Evolutionary conservation across 768 basidiomycete species (phyloP).

Genomic region (Suillus spraguei): DNA sequence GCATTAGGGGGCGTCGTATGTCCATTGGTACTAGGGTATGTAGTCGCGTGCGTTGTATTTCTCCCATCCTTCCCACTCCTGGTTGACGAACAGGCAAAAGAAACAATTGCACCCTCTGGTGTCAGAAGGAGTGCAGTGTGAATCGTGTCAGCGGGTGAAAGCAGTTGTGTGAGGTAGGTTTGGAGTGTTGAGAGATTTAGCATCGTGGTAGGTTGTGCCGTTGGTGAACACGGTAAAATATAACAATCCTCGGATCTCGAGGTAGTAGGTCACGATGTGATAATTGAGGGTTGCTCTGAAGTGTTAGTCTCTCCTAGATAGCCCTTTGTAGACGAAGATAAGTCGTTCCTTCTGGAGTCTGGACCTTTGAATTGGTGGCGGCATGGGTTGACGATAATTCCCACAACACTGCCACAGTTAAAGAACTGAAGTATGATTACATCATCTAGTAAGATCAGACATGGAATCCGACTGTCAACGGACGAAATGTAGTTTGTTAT

Average conservation of each 20-base stretch:
- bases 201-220: slow-evolving; percentile 41
- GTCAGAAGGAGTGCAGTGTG: slow-evolving; percentile 77
- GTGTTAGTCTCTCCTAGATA: too few species aligned
- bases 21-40: not conserved
- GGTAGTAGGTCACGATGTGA: not conserved
- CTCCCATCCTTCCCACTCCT: slow-evolving; percentile 4
- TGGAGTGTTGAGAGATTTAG: slow-evolving; percentile 71
- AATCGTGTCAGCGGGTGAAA: slow-evolving; percentile 53
- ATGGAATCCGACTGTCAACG: too few species aligned
- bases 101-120: slow-evolving; percentile 73
- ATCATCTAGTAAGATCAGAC: too few species aligned
- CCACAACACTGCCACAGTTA: not conserved
- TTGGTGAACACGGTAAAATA: not conserved
- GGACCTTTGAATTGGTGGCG: not conserved
- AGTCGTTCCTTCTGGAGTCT: not conserved
- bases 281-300: not conserved
- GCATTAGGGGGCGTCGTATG: not conserved
- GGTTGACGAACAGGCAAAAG: slow-evolving; percentile 56
- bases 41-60: not conserved
- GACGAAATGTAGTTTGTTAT: too few species aligned
- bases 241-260: not conserved
- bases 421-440: not conserved
- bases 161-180: slow-evolving; percentile 61
- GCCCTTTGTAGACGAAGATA: too few species aligned
- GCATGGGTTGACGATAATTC: not conserved